phyloP scores from a whole-genome alignment of 768 basidiomycete species.

The Nidularia pulvinata region DNA sequence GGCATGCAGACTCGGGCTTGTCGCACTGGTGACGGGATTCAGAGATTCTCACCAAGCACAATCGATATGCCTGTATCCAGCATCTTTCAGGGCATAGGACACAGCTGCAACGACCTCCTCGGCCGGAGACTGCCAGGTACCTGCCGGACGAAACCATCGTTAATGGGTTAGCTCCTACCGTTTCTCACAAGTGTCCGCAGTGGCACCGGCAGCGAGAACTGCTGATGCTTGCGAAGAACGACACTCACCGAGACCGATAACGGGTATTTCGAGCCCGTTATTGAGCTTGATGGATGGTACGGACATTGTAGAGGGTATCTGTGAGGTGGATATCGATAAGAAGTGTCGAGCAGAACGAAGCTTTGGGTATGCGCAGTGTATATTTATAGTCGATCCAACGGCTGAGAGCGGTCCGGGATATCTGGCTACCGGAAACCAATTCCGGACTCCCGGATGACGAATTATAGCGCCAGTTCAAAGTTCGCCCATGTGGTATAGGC shows the following conservation, averaged over 20 bases:
- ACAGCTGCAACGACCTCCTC: conserved; percentile 77
- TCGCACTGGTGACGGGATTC: background rate
- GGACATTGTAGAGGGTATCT: conserved; percentile 2
- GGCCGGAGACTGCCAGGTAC: conserved; percentile 81
- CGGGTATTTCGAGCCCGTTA: background rate
- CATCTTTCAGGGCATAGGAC: conserved; percentile 66
- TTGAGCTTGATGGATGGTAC: conserved; percentile 7
- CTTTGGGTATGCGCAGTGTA: too few relatives aligned
- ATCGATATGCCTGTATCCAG: conserved; percentile 78
- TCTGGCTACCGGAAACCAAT: too few relatives aligned
- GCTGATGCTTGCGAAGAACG: background rate
- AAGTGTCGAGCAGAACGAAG: too few relatives aligned
- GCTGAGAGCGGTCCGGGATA: too few relatives aligned
- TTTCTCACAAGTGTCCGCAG: background rate
- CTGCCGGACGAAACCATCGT: conserved; percentile 25
- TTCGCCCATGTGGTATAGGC: too few relatives aligned
- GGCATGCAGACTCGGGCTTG: background rate
- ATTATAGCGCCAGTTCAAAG: too few relatives aligned
- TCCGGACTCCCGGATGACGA: too few relatives aligned
- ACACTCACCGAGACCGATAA: conserved; percentile 1
- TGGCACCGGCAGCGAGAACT: background rate
- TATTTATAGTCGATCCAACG: too few relatives aligned
- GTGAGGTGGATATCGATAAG: background rate
- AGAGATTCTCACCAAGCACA: conserved; percentile 47
- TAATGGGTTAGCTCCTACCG: background rate